Conservation (phyloP, 306 rosid species). For the Ormosia emarginata region DNA sequence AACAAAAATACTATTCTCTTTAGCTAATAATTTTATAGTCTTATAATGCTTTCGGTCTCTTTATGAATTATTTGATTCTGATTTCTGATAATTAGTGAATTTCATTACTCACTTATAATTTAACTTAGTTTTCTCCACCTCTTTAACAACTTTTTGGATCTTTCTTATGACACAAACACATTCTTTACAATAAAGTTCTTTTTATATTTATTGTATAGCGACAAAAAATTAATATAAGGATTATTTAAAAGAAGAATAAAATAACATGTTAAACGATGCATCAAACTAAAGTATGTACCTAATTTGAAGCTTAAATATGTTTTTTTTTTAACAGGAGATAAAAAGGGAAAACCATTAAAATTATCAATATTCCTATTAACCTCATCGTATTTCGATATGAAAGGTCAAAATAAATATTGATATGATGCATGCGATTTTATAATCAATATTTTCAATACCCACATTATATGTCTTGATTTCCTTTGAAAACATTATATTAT, state of each 20-base stretch:
- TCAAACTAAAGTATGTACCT: neutral
- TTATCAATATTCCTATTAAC: too few relatives aligned
- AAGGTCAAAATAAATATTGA: neutral
- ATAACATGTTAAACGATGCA: neutral
- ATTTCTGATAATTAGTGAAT: neutral
- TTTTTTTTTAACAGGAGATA: too few relatives aligned
- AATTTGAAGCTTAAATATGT: too few relatives aligned
- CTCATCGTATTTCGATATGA: too few relatives aligned
- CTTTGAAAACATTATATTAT: neutral
- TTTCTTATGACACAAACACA: neutral
- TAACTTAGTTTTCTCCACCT: neutral
- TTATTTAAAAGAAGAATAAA: neutral
- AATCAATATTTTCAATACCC: neutral
- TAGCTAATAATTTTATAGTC: neutral
- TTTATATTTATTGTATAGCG: neutral
- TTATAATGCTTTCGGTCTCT: too few relatives aligned
- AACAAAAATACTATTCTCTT: neutral
- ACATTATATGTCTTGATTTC: neutral
- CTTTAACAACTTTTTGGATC: neutral
- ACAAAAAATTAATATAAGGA: neutral
- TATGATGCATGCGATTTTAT: neutral
- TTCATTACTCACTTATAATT: neutral
- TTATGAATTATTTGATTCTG: neutral
- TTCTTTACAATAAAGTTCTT: neutral
- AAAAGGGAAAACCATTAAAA: too few relatives aligned